A percentile compares a stretch with the other conserved stretches of the same genome.
phyloP scores from a whole-genome alignment of 164 flowering plant species.

The Protea cynaroides region DNA sequence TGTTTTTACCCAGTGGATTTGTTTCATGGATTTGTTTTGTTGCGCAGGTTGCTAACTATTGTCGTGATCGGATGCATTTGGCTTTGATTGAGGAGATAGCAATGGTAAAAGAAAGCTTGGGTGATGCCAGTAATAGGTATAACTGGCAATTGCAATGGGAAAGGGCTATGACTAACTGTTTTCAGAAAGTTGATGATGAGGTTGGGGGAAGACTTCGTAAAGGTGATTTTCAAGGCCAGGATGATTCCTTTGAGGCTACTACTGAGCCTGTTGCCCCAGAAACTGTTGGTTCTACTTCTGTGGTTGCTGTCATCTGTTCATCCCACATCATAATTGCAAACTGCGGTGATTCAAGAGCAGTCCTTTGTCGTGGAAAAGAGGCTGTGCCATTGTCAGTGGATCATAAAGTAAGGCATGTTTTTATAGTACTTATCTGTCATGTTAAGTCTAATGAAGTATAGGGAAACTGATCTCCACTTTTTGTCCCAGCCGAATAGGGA shows the following conservation, averaged over 20 bases:
- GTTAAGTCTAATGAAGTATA: too few relatives aligned
- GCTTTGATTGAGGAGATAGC: slow-evolving; percentile 64
- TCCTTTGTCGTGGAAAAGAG: slow-evolving; percentile 85
- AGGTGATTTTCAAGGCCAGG: slow-evolving; percentile 7
- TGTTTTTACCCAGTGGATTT: background rate
- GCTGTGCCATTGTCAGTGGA: slow-evolving; percentile 68
- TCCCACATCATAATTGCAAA: slow-evolving; percentile 84
- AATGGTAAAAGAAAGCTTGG: slow-evolving; percentile 17
- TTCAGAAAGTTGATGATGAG: slow-evolving; percentile 60
- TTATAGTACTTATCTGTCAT: slow-evolving; percentile 2
- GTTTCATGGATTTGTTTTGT: background rate
- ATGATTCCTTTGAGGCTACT: slow-evolving; percentile 14
- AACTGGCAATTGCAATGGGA: slow-evolving; percentile 47
- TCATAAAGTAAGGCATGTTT: slow-evolving; percentile 63
- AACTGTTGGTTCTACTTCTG: slow-evolving; percentile 93
- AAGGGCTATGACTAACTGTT: slow-evolving; percentile 48
- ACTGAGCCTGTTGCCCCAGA: slow-evolving; percentile 57
- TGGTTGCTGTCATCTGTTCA: slow-evolving; percentile 69
- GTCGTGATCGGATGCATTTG: slow-evolving; percentile 56
- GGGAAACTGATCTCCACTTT: background rate
- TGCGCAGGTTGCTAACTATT: slow-evolving; percentile 70
- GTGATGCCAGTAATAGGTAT: slow-evolving; percentile 13
- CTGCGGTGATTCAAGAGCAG: slow-evolving; percentile 96
- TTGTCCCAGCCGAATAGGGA: slow-evolving; percentile 74
- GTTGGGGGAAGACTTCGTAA: slow-evolving; percentile 36